Evolutionary conservation across 441 rosid species (phyloP).

Genomic region (Arabidopsis hybrid): DNA sequence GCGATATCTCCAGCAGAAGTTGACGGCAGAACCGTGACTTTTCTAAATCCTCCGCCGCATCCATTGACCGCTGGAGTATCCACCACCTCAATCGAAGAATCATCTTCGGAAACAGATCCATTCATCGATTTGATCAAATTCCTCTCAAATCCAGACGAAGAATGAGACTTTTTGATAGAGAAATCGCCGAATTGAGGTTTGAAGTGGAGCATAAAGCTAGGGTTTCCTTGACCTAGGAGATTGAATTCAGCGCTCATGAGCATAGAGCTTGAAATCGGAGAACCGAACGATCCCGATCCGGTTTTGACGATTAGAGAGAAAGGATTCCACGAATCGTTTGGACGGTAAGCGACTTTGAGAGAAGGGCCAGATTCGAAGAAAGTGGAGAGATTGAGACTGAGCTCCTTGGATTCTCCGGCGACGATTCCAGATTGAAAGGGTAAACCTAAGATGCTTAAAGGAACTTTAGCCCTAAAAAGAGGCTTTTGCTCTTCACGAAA

Average conservation of each 20-base stretch:
- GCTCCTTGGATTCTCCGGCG: conserved; percentile 86
- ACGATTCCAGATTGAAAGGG: conserved; percentile 88
- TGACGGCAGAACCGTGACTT: conserved; percentile 50
- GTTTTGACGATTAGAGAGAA: conserved; percentile 84
- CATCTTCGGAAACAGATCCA: conserved; percentile 50
- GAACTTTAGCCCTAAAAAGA: conserved; percentile 76
- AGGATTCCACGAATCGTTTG: conserved; percentile 80
- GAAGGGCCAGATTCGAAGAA: conserved; percentile 86
- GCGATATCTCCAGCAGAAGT: conserved; percentile 53
- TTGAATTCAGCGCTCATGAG: conserved; percentile 91
- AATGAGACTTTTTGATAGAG: conserved; percentile 79
- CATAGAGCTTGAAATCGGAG: conserved; percentile 71
- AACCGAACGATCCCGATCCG: conserved; percentile 82
- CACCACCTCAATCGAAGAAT: conserved; percentile 68
- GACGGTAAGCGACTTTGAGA: conserved; percentile 83
- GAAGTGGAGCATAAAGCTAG: conserved; percentile 87
- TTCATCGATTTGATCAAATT: conserved; percentile 35
- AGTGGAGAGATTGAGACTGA: conserved; percentile 74
- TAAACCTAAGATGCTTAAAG: conserved; percentile 70
- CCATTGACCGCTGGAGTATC: conserved; percentile 55
- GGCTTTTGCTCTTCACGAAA: conserved; percentile 92
- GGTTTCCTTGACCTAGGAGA: conserved; percentile 65
- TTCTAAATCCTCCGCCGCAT: conserved; percentile 47
- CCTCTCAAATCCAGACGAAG: conserved; percentile 56
- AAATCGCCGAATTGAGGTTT: conserved; percentile 89